phyloP scores from a whole-genome alignment of 345 rosid genomes.

The Combretum micranthum region DNA sequence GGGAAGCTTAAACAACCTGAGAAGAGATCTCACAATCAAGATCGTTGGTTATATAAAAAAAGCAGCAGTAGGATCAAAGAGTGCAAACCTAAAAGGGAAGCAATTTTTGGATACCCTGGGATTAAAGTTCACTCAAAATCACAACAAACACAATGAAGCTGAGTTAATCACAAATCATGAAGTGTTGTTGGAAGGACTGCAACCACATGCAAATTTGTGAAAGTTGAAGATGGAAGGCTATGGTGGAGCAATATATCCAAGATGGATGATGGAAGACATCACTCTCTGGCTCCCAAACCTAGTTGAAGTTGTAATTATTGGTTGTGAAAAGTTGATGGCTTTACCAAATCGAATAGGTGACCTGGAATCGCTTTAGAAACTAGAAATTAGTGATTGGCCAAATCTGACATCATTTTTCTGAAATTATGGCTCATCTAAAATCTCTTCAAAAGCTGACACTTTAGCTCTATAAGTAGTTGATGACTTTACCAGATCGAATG shows the following conservation, averaged over 20 bases:
- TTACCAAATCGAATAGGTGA: too few species aligned
- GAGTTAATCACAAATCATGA: too few species aligned
- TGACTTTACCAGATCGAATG: slow-evolving; percentile 12
- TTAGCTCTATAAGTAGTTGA: neutral
- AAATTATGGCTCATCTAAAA: too few species aligned
- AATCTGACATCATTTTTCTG: slow-evolving; percentile 5
- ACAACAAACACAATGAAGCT: too few species aligned
- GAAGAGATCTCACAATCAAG: too few species aligned
- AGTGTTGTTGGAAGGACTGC: slow-evolving; percentile 10
- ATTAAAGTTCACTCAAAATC: too few species aligned
- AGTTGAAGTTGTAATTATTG: slow-evolving; percentile 6
- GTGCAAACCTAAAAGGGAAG: too few species aligned
- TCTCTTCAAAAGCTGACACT: slow-evolving; percentile 1
- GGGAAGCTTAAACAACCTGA: too few species aligned
- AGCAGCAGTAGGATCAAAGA: too few species aligned
- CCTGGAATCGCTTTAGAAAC: slow-evolving; percentile 3
- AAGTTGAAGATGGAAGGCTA: slow-evolving; percentile 12
- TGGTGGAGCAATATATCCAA: slow-evolving; percentile 11
- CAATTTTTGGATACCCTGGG: too few species aligned
- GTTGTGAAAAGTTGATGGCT: slow-evolving; percentile 7
- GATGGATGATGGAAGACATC: slow-evolving; percentile 10
- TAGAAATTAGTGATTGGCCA: neutral
- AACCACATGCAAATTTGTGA: slow-evolving; percentile 10
- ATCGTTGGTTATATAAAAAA: too few species aligned
- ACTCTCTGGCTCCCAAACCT: slow-evolving; percentile 8